phyloP scores from a whole-genome alignment of 768 basidiomycete genomes.

The Hericium erinaceus region DNA sequence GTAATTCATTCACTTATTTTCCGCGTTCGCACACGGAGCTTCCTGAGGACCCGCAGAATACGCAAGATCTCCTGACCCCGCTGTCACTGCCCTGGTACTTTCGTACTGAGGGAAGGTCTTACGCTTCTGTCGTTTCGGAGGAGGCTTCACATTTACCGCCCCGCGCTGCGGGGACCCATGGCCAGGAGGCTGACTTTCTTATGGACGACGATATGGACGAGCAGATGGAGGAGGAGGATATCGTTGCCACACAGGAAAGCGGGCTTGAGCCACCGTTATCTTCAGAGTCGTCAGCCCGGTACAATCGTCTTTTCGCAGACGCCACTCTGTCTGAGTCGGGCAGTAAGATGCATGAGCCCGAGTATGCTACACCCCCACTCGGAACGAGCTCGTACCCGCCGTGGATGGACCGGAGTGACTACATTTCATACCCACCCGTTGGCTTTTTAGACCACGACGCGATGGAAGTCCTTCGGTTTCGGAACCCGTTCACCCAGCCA shows the following conservation, averaged over 20 bases:
- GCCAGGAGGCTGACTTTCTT: neutral
- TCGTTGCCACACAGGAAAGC: neutral
- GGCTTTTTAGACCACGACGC: too few relatives aligned
- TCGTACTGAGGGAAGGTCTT: neutral
- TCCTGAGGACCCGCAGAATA: neutral
- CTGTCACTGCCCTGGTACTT: constrained; percentile 1
- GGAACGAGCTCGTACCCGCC: too few relatives aligned
- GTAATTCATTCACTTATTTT: too few relatives aligned
- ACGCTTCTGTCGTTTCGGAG: neutral
- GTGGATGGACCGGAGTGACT: too few relatives aligned
- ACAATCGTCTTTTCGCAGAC: neutral
- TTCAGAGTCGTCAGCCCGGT: neutral
- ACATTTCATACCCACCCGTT: too few relatives aligned
- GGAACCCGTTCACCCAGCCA: too few relatives aligned
- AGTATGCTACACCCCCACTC: too few relatives aligned
- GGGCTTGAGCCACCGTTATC: neutral
- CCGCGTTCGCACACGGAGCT: neutral
- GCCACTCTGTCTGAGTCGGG: too few relatives aligned
- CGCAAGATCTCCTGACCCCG: constrained; percentile 1
- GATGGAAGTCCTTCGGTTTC: too few relatives aligned
- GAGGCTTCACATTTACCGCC: neutral
- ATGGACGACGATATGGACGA: neutral
- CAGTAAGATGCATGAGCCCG: too few relatives aligned
- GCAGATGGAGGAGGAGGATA: neutral
- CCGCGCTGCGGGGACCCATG: neutral